Conservation (phyloP, 495 filamentous ascomycete genomes). For the Chaetomidium leptoderma region DNA sequence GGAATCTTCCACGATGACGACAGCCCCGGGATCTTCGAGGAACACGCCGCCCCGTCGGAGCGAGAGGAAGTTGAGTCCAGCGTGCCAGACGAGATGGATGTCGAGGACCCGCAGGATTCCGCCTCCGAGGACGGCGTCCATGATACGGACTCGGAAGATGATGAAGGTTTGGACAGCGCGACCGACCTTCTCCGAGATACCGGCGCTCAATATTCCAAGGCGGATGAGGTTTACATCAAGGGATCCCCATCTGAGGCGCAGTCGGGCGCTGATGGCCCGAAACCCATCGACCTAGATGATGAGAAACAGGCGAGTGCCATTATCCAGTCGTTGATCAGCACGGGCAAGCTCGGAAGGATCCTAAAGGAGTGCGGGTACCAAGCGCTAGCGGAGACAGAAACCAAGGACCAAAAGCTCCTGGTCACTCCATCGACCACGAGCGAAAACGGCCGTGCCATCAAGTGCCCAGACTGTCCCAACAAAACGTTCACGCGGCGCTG, state of each 20-base stretch:
- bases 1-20: background rate
- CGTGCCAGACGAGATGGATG: slow-evolving; percentile 1
- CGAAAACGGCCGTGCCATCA: background rate
- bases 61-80: background rate
- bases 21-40: background rate
- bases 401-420: slow-evolving; percentile 1
- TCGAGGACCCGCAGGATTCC: slow-evolving; percentile 8
- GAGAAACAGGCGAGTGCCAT: slow-evolving; percentile 20
- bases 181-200: background rate
- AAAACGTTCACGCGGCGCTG: slow-evolving; percentile 58
- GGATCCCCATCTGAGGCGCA: background rate
- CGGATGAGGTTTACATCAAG: background rate
- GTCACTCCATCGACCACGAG: background rate
- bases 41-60: slow-evolving; percentile 4
- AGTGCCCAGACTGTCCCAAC: slow-evolving; percentile 51
- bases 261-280: background rate
- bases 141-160: slow-evolving; percentile 8
- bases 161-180: background rate
- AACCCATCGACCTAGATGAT: slow-evolving; percentile 23
- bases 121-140: slow-evolving; percentile 5
- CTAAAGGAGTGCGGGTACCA: slow-evolving; percentile 34
- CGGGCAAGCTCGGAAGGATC: slow-evolving; percentile 25
- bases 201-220: background rate
- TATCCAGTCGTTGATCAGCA: slow-evolving; percentile 13
- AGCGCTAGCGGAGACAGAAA: slow-evolving; percentile 19